phyloP scores from a whole-genome alignment of 176 grass and related monocot genomes.

The Echinochloa phyllopogon region DNA sequence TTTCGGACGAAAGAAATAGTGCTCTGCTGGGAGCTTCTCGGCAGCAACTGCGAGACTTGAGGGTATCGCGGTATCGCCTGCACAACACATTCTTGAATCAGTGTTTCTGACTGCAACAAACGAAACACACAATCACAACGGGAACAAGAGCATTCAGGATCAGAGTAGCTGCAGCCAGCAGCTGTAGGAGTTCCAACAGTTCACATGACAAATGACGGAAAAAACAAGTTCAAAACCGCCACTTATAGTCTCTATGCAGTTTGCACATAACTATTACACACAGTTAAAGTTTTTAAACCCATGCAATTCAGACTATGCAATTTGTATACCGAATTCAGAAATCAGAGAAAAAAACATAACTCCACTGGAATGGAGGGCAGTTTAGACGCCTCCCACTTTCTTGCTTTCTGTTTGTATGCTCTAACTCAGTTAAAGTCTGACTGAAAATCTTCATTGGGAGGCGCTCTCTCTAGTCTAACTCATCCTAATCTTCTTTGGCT shows the following conservation, averaged over 20 bases:
- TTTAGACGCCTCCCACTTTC: conserved; percentile 35
- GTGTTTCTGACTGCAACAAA: background rate
- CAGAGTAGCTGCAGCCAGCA: background rate
- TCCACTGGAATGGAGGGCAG: conserved; percentile 35
- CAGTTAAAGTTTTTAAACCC: conserved; percentile 31
- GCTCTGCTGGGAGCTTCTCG: background rate
- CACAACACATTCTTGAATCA: background rate
- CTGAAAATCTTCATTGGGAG: conserved; percentile 3
- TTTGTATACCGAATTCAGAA: conserved; percentile 38
- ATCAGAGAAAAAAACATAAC: conserved; percentile 24
- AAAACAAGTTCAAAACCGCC: conserved; percentile 35
- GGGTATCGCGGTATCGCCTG: too few relatives aligned
- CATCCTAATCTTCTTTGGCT: conserved; percentile 39
- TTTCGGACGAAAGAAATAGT: background rate
- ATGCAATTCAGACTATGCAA: conserved; percentile 41
- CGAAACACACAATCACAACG: background rate
- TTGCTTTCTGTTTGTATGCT: conserved; percentile 43
- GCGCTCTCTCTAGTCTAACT: background rate
- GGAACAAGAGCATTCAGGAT: conserved; percentile 5
- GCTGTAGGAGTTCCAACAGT: background rate
- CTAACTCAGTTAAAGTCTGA: conserved; percentile 35
- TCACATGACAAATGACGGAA: background rate
- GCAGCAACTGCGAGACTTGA: background rate
- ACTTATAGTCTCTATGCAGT: conserved; percentile 51
- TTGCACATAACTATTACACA: conserved; percentile 32